Evolutionary conservation across 768 basidiomycete genomes (phyloP).

Genomic region (Paxillus rubicundulus): DNA sequence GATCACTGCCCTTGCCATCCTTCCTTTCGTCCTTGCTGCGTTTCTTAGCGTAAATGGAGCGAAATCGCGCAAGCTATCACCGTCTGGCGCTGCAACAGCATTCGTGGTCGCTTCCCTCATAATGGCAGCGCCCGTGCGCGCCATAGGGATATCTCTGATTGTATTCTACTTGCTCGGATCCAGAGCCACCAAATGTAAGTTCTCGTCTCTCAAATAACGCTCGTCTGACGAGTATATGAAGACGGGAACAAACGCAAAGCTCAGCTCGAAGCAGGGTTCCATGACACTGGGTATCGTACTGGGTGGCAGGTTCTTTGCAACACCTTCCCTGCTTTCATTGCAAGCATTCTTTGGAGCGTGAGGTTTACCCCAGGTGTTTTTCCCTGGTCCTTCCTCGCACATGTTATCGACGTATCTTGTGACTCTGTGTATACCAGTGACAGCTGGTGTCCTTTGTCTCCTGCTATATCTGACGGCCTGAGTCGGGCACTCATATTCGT

Average conservation of each 20-base stretch:
- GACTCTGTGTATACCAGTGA: conserved; percentile 36
- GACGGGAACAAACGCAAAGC: conserved; percentile 77
- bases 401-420: conserved; percentile 9
- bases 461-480: conserved; percentile 43
- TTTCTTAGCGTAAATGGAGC: conserved; percentile 67
- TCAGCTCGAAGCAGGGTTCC: conserved; percentile 73
- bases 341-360: conserved; percentile 62
- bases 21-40: conserved; percentile 48
- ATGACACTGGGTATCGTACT: conserved; percentile 69
- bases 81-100: conserved; percentile 73
- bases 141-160: conserved; percentile 65
- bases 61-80: conserved; percentile 71
- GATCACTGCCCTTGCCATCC: conserved; percentile 30
- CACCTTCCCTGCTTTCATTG: conserved; percentile 61
- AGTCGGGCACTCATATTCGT: conserved; percentile 63
- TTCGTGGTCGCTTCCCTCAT: conserved; percentile 72
- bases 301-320: conserved; percentile 86
- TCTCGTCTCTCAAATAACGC: background rate
- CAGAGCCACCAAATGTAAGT: conserved; percentile 77
- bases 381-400: conserved; percentile 34
- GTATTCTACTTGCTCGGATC: conserved; percentile 80
- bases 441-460: conserved; percentile 64
- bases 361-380: conserved; percentile 46
- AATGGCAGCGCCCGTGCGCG: conserved; percentile 63
- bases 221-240: conserved; percentile 20